Conservation (phyloP, 2,329 filamentous ascomycete genomes). For the Trichoderma endophyticum region DNA sequence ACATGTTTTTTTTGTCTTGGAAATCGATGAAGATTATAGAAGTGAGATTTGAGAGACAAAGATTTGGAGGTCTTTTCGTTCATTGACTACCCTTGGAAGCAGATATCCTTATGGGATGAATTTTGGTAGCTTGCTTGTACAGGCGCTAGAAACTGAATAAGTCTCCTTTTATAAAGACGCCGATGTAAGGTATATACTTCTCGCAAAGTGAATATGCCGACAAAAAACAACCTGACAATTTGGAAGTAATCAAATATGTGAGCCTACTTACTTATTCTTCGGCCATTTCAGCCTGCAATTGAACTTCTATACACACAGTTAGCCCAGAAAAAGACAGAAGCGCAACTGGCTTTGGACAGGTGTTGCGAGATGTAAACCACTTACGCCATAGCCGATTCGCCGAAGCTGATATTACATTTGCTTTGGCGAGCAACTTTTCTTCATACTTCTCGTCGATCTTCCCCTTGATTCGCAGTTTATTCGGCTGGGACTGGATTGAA, state of each 20-base stretch:
- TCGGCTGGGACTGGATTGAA: slow-evolving; percentile 57
- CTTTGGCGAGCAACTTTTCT: slow-evolving; percentile 64
- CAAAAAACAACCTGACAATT: background rate
- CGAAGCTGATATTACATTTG: slow-evolving; percentile 64
- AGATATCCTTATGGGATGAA: background rate
- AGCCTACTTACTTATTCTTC: slow-evolving; percentile 34
- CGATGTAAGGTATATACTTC: background rate
- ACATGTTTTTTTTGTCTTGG: background rate
- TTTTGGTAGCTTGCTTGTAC: background rate
- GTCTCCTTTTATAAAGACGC: background rate
- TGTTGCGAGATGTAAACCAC: slow-evolving; percentile 26
- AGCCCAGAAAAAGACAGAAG: background rate
- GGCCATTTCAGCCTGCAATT: slow-evolving; percentile 50
- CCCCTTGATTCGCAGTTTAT: slow-evolving; percentile 56
- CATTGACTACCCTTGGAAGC: background rate
- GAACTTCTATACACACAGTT: slow-evolving; percentile 37
- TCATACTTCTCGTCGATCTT: slow-evolving; percentile 57
- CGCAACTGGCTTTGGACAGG: background rate
- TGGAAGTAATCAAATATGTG: background rate
- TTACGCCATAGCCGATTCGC: slow-evolving; percentile 68
- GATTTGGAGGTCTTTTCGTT: background rate
- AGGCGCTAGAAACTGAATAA: background rate
- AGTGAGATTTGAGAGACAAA: background rate
- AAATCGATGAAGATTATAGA: background rate
- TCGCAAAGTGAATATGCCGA: background rate